A percentile compares a stretch with the other conserved stretches of the same genome.
Evolutionary conservation across 2,329 filamentous ascomycete genomes (phyloP).

Genomic region (Aspergillus ochraceus): DNA sequence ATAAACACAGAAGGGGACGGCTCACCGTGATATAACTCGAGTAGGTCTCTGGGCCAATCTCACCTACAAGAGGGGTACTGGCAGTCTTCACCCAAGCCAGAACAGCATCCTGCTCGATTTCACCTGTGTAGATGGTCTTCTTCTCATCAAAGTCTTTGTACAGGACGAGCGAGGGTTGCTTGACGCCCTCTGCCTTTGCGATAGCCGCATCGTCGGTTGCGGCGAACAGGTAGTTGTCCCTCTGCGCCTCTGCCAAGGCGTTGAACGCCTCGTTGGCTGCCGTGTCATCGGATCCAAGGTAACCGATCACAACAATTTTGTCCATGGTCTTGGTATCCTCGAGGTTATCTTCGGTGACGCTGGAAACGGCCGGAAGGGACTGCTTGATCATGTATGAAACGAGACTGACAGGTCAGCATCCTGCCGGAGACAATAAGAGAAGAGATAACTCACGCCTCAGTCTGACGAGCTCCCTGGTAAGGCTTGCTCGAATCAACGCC

Average conservation of each 20-base stretch:
- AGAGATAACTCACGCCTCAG: slow-evolving; percentile 57
- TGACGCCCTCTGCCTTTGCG: slow-evolving; percentile 87
- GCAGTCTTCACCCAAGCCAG: slow-evolving; percentile 79
- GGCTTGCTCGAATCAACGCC: slow-evolving; percentile 76
- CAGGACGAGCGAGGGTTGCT: slow-evolving; percentile 81
- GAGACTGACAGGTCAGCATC: slow-evolving; percentile 42
- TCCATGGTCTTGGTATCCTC: slow-evolving; percentile 98
- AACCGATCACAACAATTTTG: slow-evolving; percentile 92
- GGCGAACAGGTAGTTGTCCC: slow-evolving; percentile 92
- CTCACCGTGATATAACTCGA: slow-evolving; percentile 81
- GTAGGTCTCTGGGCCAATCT: slow-evolving; percentile 97
- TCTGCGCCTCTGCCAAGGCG: slow-evolving; percentile 69
- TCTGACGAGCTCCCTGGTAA: slow-evolving; percentile 88
- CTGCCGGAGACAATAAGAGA: background rate
- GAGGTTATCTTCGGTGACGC: slow-evolving; percentile 75
- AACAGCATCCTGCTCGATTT: slow-evolving; percentile 79
- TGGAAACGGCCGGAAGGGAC: slow-evolving; percentile 86
- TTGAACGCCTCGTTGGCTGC: slow-evolving; percentile 82
- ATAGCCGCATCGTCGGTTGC: slow-evolving; percentile 78
- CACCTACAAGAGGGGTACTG: slow-evolving; percentile 86
- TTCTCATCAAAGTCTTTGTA: slow-evolving; percentile 99
- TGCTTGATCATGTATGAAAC: slow-evolving; percentile 97
- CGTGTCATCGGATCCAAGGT: slow-evolving; percentile 79
- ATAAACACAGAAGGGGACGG: slow-evolving; percentile 12
- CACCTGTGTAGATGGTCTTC: slow-evolving; percentile 78